Percentiles rank a stretch among this genome's conserved stretches.
Evolutionary conservation across 139 green algal genomes (phyloP).

Genomic region (Trebouxia sp.): DNA sequence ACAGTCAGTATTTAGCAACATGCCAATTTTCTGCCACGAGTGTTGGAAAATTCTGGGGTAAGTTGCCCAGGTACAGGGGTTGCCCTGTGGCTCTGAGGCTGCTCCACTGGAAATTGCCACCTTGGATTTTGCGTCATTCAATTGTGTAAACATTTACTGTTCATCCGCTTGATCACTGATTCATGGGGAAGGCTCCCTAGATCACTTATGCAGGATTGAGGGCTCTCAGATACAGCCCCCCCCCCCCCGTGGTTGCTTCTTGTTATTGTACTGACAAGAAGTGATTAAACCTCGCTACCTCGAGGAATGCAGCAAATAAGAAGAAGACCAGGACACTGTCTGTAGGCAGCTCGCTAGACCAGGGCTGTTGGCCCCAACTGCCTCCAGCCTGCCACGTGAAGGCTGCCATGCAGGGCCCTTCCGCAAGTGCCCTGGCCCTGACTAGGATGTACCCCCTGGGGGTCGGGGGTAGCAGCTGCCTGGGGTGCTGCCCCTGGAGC

Average conservation of each 20-base stretch:
- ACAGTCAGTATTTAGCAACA: neutral
- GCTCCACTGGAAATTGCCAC: constrained; percentile 26
- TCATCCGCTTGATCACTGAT: neutral
- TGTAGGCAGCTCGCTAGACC: constrained; percentile 74
- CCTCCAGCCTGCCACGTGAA: constrained; percentile 68
- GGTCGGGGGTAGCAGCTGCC: constrained; percentile 63
- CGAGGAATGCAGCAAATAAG: constrained; percentile 77
- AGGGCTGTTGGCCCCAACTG: constrained; percentile 55
- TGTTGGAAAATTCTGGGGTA: too few species aligned
- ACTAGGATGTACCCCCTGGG: constrained; percentile 67
- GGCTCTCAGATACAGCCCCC: neutral
- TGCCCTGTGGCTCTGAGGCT: constrained; percentile 31
- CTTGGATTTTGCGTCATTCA: constrained; percentile 27
- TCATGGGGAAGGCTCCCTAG: neutral
- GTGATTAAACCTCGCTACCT: constrained; percentile 32
- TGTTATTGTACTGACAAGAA: neutral
- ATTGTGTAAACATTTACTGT: neutral
- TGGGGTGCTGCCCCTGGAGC: constrained; percentile 60
- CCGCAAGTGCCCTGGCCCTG: constrained; percentile 60
- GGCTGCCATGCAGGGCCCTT: constrained; percentile 54
- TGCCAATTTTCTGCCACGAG: too few species aligned
- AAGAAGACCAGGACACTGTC: constrained; percentile 78
- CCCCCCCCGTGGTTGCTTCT: neutral
- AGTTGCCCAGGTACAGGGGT: constrained; percentile 63
- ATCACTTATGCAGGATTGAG: neutral